Base-by-base conservation (phyloP, 768 basidiomycete species). In the Lepiota subincarnata region DNA sequence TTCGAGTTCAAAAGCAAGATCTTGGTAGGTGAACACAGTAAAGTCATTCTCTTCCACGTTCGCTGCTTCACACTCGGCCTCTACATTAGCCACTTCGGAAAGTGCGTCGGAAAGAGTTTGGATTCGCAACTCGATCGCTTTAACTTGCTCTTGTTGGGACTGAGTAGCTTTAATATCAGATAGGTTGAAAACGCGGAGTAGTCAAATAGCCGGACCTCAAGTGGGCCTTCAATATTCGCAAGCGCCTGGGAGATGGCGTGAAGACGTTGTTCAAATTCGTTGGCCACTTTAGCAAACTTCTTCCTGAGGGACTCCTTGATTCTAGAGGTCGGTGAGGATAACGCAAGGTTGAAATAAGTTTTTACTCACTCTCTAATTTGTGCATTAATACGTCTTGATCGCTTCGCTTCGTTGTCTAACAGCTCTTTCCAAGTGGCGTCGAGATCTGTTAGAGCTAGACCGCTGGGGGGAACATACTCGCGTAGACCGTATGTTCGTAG, bases 31-130 rank as follows among this genome's bases (percentile, higher is more conserved):
- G 63, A 95, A 88, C 2, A 96, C 83, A 0, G 93, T 96, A 66
- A 95, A 90, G 65, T 98, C 96, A 64, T 97, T 98, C 68, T 97
- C 95, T 63, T 98, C 96, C 5, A 98, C 87, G 56, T 98, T 97
- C 8, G 94, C 95, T 6, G 83, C 81, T 3, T 70, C 70, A 68
- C 95, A 97, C 49, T 87, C 88, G 1, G 76, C 74, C 60, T 98
- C 92, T 0, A 85, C 86, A 0, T 66, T 72, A 0, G 73, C 73
- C 8, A 96, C 83, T 12, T 75, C 64, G 1, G 67, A 69, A 28
- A 92, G 66, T 0, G 76, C 70, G 8, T 83, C 78, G 5, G 82
- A 76, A 28, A 98, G 73, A 0, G 76, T 70, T 0, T 88, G 82
- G 62, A 96, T 73, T 55, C 82, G 81, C 1, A 76, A 79, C 61